Evolutionary conservation across 495 filamentous ascomycete genomes (phyloP), one percentile per base, ranked within the genome.

Genomic region (Trichoderma reesei): DNA sequence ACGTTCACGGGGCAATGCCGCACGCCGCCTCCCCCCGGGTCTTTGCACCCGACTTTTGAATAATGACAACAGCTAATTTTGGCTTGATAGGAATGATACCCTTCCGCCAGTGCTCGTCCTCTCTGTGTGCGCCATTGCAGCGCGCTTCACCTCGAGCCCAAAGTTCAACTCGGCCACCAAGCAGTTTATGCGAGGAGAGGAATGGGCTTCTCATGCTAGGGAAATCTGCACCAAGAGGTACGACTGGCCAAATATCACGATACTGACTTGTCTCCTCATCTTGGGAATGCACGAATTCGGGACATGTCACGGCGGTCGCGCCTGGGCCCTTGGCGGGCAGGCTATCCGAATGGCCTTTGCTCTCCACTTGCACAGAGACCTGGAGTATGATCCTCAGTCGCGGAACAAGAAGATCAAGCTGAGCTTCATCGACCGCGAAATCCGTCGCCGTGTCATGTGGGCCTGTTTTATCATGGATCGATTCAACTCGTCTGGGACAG

Each of bases 281-380:
- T 80, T 98, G 59, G 91, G 92, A 14, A 78, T 98, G 59, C 94
- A 98, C 70, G 92, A 96, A 69, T 96, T 98, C 68, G 94, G 94
- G 37, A 97, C 94, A 51, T 97, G 94, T 71, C 92, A 97, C 72
- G 94, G 94, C 65, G 93, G 94, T 11, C 82, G 92, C 65, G 96
- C 91, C 70, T 98, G 94, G 94, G 90, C 94, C 60, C 83, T 96
- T 67, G 91, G 91, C 42, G 94, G 94, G 1, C 92, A 96, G 77
- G 94, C 94, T 26, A 90, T 94, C 69, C 82, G 94, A 48, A 98
- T 97, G 94, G 94, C 92, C 18, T 96, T 95, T 76, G 93, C 94
- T 18, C 78, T 98, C 46, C 94, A 97, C 69, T 79, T 98, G 46
- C 94, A 98, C 72, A 88, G 88, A 74, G 93, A 98, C 73, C 80